Conservation (phyloP, 768 basidiomycete species). For the Hypholoma fasciculare region DNA sequence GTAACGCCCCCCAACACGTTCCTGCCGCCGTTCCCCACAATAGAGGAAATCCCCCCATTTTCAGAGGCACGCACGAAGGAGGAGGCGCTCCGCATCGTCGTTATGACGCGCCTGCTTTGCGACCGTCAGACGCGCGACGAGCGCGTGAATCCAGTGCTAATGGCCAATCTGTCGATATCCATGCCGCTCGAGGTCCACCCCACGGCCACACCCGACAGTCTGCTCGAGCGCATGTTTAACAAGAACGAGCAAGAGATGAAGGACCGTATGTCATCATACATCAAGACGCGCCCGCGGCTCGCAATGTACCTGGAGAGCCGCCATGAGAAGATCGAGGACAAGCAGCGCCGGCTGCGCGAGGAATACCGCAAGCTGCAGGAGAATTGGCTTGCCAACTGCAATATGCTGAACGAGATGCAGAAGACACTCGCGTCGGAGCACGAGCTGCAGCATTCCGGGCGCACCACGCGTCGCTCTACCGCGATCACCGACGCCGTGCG, state of each 20-base stretch:
- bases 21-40: slow-evolving; percentile 11
- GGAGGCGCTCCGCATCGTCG: slow-evolving; percentile 64
- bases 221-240: slow-evolving; percentile 49
- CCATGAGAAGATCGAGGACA: slow-evolving; percentile 49
- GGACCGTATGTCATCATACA: slow-evolving; percentile 36
- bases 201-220: slow-evolving; percentile 36
- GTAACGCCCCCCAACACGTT: slow-evolving; percentile 4
- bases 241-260: slow-evolving; percentile 29
- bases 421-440: slow-evolving; percentile 41
- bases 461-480: slow-evolving; percentile 75
- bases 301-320: slow-evolving; percentile 55
- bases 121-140: slow-evolving; percentile 65
- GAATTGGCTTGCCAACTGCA: slow-evolving; percentile 74
- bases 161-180: slow-evolving; percentile 54
- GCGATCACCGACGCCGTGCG: slow-evolving; percentile 88
- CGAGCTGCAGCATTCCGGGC: slow-evolving; percentile 40
- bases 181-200: slow-evolving; percentile 28
- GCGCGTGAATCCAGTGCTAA: slow-evolving; percentile 61
- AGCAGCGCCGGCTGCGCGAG: slow-evolving; percentile 54
- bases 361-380: slow-evolving; percentile 72
- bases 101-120: slow-evolving; percentile 58
- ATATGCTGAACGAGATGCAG: slow-evolving; percentile 61
- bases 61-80: slow-evolving; percentile 44
- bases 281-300: slow-evolving; percentile 46
- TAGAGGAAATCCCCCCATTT: slow-evolving; percentile 36